phyloP scores from a whole-genome alignment of 2,329 filamentous ascomycete genomes.

The Hymenoscyphus infarciens region DNA sequence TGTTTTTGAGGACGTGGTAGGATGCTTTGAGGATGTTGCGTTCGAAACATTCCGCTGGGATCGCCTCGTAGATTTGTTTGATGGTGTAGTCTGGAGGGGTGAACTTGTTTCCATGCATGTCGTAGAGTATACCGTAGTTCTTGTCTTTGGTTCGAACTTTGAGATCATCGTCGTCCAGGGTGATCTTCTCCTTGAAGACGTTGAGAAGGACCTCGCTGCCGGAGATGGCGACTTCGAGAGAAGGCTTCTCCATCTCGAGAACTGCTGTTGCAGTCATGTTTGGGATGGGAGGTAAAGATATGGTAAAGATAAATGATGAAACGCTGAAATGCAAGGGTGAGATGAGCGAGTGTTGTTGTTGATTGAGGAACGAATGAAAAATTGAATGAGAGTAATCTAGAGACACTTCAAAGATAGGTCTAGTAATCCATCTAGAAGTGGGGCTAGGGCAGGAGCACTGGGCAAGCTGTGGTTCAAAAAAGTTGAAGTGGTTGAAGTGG shows the following conservation, averaged over 20 bases:
- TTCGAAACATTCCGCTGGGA: slow-evolving; percentile 95
- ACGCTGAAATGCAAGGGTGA: background rate
- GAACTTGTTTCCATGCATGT: slow-evolving; percentile 95
- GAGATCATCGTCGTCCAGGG: slow-evolving; percentile 90
- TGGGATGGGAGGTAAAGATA: background rate
- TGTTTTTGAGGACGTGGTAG: slow-evolving; percentile 79
- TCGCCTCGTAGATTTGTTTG: slow-evolving; percentile 94
- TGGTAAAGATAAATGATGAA: background rate
- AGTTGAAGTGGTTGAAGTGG: background rate
- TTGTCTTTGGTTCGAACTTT: slow-evolving; percentile 47
- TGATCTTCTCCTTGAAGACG: slow-evolving; percentile 56
- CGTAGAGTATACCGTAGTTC: slow-evolving; percentile 65
- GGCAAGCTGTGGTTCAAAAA: background rate
- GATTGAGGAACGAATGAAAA: background rate
- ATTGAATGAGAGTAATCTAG: background rate
- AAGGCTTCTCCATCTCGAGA: background rate
- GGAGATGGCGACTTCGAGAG: slow-evolving; percentile 42
- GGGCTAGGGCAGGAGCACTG: background rate
- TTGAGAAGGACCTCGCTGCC: slow-evolving; percentile 55
- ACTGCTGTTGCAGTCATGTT: background rate
- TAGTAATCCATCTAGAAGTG: background rate
- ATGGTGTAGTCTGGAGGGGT: slow-evolving; percentile 92
- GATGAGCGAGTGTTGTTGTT: background rate
- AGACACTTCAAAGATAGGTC: background rate
- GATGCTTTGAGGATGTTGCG: slow-evolving; percentile 74